Evolutionary conservation across 2,329 filamentous ascomycete genomes (phyloP).

Genomic region (Colletotrichum endophyticum): DNA sequence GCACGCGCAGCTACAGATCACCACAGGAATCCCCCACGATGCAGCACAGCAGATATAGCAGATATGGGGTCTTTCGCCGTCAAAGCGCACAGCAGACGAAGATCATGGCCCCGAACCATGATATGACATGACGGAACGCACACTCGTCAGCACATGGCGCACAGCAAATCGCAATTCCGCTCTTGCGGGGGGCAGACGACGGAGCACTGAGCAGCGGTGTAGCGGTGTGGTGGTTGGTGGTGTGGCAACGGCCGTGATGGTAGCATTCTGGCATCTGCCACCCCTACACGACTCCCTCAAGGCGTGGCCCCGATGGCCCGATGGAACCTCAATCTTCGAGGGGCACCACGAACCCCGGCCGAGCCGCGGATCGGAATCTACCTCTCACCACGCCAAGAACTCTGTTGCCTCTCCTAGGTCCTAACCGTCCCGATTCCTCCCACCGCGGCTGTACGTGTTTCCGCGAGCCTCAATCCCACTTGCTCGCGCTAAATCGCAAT

Average conservation of each 20-base stretch:
- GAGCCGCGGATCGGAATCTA: conserved; percentile 14
- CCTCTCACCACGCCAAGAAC: conserved; percentile 13
- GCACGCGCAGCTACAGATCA: not conserved
- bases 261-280: not conserved
- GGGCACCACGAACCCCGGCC: not conserved
- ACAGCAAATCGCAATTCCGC: not conserved
- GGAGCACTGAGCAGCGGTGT: not conserved
- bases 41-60: not conserved
- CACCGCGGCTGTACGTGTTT: not conserved
- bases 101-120: not conserved
- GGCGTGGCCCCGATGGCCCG: not conserved
- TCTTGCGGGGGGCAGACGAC: not conserved
- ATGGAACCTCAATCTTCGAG: conserved; percentile 15
- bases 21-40: not conserved
- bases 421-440: not conserved
- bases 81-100: not conserved
- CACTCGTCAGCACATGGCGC: not conserved
- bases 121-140: not conserved
- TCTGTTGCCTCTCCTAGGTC: not conserved
- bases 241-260: not conserved
- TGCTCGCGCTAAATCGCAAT: not conserved
- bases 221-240: not conserved
- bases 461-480: not conserved
- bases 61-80: not conserved
- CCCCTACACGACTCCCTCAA: not conserved